Conservation (phyloP, 2,329 filamentous ascomycete genomes). For the Aspergillus persii region DNA sequence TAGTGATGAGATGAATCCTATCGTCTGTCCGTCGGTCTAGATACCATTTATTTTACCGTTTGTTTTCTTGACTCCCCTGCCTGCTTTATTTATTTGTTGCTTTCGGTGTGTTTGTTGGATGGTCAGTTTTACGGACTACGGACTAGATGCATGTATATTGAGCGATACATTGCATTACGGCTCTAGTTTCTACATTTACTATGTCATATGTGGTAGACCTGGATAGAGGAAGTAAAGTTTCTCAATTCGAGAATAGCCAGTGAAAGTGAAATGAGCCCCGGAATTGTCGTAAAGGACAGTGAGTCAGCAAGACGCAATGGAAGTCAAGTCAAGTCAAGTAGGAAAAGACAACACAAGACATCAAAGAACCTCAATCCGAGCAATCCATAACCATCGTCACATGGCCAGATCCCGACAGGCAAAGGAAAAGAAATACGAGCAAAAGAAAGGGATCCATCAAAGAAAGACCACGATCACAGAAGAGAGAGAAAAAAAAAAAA, state of each 20-base stretch:
- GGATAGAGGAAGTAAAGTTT: neutral
- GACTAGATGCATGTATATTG: neutral
- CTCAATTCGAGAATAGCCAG: neutral
- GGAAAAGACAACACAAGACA: neutral
- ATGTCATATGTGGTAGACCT: neutral
- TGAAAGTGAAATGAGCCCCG: neutral
- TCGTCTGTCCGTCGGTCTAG: neutral
- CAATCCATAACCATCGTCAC: neutral
- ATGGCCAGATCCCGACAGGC: neutral
- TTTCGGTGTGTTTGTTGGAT: neutral
- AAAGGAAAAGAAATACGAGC: slow-evolving; percentile 3
- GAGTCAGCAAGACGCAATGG: neutral
- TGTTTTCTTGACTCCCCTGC: neutral
- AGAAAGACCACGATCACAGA: slow-evolving; percentile 9
- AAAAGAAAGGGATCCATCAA: slow-evolving; percentile 3
- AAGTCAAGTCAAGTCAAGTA: no score
- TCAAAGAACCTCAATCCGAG: neutral
- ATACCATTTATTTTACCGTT: neutral
- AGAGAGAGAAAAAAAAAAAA: slow-evolving; percentile 18
- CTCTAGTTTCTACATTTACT: neutral
- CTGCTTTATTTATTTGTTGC: neutral
- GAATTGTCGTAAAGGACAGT: neutral
- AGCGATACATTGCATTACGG: neutral
- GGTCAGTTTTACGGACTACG: neutral
- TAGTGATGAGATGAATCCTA: neutral